Percentiles rank a stretch among this genome's conserved stretches.
These are phyloP conservation scores for Trichosporon inkin DNA, from an alignment of 1,284 basidiomycete genomes.

Conservation along the genomic window DNA sequence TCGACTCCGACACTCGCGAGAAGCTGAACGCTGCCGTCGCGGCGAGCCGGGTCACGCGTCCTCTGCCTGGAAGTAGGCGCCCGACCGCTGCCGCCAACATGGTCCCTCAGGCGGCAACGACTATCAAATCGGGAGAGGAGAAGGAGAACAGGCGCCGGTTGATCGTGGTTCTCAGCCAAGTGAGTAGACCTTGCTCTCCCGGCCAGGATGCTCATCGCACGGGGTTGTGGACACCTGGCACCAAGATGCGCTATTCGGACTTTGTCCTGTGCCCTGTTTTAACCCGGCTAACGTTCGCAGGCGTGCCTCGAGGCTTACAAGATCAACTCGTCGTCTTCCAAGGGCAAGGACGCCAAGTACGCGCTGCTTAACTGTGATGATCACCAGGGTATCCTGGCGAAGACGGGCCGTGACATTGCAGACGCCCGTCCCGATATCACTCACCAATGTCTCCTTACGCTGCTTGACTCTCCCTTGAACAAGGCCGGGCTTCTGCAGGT, in stretches of 20 bases:
- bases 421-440: slow-evolving; percentile 98
- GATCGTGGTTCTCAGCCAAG: slow-evolving; percentile 72
- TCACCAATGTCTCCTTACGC: slow-evolving; percentile 94
- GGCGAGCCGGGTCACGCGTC: slow-evolving; percentile 37
- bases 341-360: slow-evolving; percentile 81
- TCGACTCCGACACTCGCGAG: slow-evolving; percentile 17
- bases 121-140: slow-evolving; percentile 60
- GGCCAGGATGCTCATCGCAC: no score
- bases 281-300: slow-evolving; percentile 44
- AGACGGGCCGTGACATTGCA: slow-evolving; percentile 95
- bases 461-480: slow-evolving; percentile 96
- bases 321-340: slow-evolving; percentile 58
- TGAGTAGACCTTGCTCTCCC: slow-evolving; percentile 22
- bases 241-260: no score
- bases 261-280: no score
- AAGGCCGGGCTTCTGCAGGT: slow-evolving; percentile 95
- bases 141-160: slow-evolving; percentile 65
- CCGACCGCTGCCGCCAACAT: slow-evolving; percentile 35
- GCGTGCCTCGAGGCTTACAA: slow-evolving; percentile 96
- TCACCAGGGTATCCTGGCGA: slow-evolving; percentile 96
- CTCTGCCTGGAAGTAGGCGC: slow-evolving; percentile 36
- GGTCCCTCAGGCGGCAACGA: slow-evolving; percentile 58
- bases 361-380: slow-evolving; percentile 98
- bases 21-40: slow-evolving; percentile 30
- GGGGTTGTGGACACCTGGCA: no score